Evolutionary conservation across 2,329 filamentous ascomycete genomes (phyloP).

Genomic region (Claviceps sp.): DNA sequence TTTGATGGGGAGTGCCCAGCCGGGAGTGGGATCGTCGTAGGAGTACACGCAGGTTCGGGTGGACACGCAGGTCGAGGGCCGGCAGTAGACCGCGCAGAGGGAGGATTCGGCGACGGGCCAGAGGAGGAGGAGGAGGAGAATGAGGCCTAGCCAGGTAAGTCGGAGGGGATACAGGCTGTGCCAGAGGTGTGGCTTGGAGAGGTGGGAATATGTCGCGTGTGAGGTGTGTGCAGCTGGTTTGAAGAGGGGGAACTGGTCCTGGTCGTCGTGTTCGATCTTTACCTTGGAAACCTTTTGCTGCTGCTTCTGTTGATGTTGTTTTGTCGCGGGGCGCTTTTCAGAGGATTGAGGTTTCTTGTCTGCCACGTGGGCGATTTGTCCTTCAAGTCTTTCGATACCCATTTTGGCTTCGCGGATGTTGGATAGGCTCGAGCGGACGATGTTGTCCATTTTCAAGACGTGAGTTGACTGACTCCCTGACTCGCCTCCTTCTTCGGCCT

Average conservation of each 20-base stretch:
- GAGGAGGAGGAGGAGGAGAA: conserved; percentile 28
- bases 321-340: background rate
- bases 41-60: conserved; percentile 38
- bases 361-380: conserved; percentile 31
- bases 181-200: conserved; percentile 36
- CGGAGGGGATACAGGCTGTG: conserved; percentile 28
- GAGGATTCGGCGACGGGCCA: conserved; percentile 43
- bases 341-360: conserved; percentile 8
- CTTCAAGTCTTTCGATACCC: conserved; percentile 45
- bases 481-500: conserved; percentile 6
- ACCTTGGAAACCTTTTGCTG: background rate
- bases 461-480: conserved; percentile 28
- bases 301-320: background rate
- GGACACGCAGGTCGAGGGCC: conserved; percentile 34
- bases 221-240: conserved; percentile 3
- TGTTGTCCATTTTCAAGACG: conserved; percentile 37
- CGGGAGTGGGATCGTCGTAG: conserved; percentile 44
- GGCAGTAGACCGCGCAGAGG: conserved; percentile 41
- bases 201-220: conserved; percentile 22
- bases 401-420: conserved; percentile 41
- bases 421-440: conserved; percentile 35
- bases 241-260: conserved; percentile 5
- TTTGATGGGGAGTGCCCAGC: conserved; percentile 47
- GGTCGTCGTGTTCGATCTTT: conserved; percentile 1
- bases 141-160: conserved; percentile 34